Evolutionary conservation across 192 early-diverging fungal species (phyloP), one percentile per base, ranked within the genome.

Genomic region (Podila horticola): DNA sequence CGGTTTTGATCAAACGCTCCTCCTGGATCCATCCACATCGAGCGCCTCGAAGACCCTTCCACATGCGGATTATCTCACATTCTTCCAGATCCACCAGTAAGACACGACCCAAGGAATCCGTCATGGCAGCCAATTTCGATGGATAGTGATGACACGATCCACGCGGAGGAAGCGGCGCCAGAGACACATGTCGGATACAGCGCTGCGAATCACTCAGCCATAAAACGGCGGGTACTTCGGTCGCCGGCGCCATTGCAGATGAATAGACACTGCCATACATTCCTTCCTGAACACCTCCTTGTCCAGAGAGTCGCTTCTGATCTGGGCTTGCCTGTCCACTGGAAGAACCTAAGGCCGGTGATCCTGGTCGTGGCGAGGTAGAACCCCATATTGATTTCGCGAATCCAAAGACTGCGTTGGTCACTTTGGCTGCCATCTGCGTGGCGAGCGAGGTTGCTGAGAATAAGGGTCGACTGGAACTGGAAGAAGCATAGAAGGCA

Each of bases 41-140:
- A 7, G 92, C 93, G 28, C 90, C 91, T 49, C 93, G 79, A 33
- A 91, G 73, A 13, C 93, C 93, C 70, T 94, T 94, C 87, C 86
- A 92, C 81, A 94, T 91, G 17, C 89, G 77, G 26, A 92, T 82
- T 26, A 94, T 89, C 51, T 91, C 85, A n/a, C 87, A 88, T 30
- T 87, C 85, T 22, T 87, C 85, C 11, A 91, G 33, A 70, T 94
- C 92, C 29, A 92, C 75, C 49, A 94, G 55, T 30, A 92, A 84
- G 1, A 94, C 91, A 22, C 93, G 87, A 12, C 93, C 93, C 1
- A 93, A 71, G 2, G 82, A 84, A 70, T 94, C 93, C 6, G 87
- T 88, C 70, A 92, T 79, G 2, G 87, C 93, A 1, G 89, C 92
- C 10, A 91, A 67, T 29, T 75, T 81, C 51, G 70, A 73, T 24